Percentiles rank a stretch among this genome's conserved stretches.
These are phyloP conservation scores for Huiozyma sinensis DNA, from an alignment of 805 yeast genomes.

Conservation along the genomic window DNA sequence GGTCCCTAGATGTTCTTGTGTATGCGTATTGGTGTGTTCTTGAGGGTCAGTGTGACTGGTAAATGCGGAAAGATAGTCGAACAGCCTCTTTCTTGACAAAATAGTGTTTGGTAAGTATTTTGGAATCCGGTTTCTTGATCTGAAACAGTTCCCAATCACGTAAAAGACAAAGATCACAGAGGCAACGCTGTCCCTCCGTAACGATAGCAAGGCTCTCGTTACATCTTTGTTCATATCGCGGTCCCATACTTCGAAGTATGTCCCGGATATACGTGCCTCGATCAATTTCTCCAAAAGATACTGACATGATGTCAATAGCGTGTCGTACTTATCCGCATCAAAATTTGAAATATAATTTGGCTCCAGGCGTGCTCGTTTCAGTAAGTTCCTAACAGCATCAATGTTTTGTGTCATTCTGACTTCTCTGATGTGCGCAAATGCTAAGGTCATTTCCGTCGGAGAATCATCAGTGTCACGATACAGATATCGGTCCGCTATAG, in stretches of 20 bases:
- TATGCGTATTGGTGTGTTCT: not conserved
- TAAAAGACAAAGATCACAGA: conserved; percentile 36
- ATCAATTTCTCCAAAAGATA: conserved; percentile 32
- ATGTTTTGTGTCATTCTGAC: conserved; percentile 37
- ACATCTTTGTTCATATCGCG: conserved; percentile 30
- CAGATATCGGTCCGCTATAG: conserved; percentile 37
- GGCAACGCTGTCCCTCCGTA: conserved; percentile 39
- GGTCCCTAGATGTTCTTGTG: conserved; percentile 5
- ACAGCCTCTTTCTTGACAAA: conserved; percentile 33
- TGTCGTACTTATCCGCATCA: conserved; percentile 26
- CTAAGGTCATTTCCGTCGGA: conserved; percentile 36
- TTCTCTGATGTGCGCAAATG: conserved; percentile 37
- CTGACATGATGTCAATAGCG: conserved; percentile 31
- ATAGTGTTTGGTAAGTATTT: conserved; percentile 36
- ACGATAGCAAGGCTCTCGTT: conserved; percentile 31
- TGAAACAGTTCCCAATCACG: conserved; percentile 34
- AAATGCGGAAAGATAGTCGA: conserved; percentile 30
- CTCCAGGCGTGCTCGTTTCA: conserved; percentile 30
- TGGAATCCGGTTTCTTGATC: conserved; percentile 31
- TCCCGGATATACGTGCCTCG: conserved; percentile 41
- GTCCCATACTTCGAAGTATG: conserved; percentile 37
- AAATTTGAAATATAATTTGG: conserved; percentile 29
- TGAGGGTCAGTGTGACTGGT: not conserved
- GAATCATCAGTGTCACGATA: conserved; percentile 38
- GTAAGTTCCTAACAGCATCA: conserved; percentile 30